Percentiles rank a stretch among this genome's conserved stretches.
Evolutionary conservation across 106 monocot species (phyloP).

Genomic region (Acorus gramineus): DNA sequence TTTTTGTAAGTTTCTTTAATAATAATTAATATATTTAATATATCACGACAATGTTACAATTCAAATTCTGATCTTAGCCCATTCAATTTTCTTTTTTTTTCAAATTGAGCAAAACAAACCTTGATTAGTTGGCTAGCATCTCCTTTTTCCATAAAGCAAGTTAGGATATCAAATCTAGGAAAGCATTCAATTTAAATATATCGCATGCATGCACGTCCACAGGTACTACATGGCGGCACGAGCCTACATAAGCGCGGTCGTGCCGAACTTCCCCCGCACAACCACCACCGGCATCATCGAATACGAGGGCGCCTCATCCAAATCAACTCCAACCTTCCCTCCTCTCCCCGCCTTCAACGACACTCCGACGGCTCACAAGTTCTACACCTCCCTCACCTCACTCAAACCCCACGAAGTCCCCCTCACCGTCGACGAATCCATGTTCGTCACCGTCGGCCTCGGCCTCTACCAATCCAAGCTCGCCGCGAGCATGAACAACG

Average conservation of each 20-base stretch:
- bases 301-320: slow-evolving; percentile 8
- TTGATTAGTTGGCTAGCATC: too few relatives aligned
- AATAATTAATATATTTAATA: too few relatives aligned
- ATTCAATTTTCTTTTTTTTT: too few relatives aligned
- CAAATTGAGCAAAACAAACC: too few relatives aligned
- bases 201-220: too few relatives aligned
- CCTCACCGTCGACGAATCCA: slow-evolving; percentile 35
- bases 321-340: slow-evolving; percentile 30
- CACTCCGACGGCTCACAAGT: slow-evolving; percentile 46
- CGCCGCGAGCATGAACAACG: background rate
- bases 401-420: slow-evolving; percentile 41
- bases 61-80: too few relatives aligned
- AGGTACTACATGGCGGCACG: slow-evolving; percentile 60
- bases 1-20: too few relatives aligned
- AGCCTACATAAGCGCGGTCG: slow-evolving; percentile 27
- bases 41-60: too few relatives aligned
- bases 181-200: too few relatives aligned
- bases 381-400: slow-evolving; percentile 40
- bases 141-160: too few relatives aligned
- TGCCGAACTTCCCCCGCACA: slow-evolving; percentile 28
- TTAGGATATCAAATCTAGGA: too few relatives aligned
- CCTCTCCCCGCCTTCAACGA: slow-evolving; percentile 43
- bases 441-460: slow-evolving; percentile 66
- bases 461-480: slow-evolving; percentile 26
- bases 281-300: slow-evolving; percentile 45